Conservation (phyloP, 106 monocot species). For the Amphibolis antarctica region DNA sequence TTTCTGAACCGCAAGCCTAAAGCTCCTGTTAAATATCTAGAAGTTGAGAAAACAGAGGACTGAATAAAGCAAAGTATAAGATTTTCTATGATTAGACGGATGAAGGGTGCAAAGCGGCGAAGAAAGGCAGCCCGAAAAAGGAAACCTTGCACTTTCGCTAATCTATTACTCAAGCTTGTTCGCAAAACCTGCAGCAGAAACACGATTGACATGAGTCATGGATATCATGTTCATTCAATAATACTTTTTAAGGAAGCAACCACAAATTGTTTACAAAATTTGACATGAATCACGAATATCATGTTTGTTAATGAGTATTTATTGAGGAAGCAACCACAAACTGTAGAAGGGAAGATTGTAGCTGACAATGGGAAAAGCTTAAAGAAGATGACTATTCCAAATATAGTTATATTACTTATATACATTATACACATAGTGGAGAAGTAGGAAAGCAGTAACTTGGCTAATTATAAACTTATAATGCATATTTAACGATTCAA, state of each 20-base stretch:
- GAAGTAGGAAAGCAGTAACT: too few species aligned
- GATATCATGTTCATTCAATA: background rate
- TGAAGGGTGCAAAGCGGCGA: conserved; percentile 58
- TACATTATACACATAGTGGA: too few species aligned
- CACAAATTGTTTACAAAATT: background rate
- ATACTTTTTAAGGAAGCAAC: background rate
- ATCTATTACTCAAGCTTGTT: conserved; percentile 75
- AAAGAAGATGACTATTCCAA: too few species aligned
- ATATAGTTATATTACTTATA: too few species aligned
- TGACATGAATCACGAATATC: too few species aligned
- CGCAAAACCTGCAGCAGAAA: conserved; percentile 51
- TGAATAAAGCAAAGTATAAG: conserved; percentile 81
- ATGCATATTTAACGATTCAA: too few species aligned
- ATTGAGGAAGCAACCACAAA: too few species aligned
- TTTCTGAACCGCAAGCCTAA: conserved; percentile 79
- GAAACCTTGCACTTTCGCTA: conserved; percentile 93
- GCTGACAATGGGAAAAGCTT: too few species aligned
- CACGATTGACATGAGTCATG: background rate
- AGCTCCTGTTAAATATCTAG: conserved; percentile 83
- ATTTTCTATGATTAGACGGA: conserved; percentile 79
- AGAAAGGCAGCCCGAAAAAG: conserved; percentile 94
- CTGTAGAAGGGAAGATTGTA: too few species aligned
- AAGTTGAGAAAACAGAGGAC: conserved; percentile 71
- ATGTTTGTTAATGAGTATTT: too few species aligned
- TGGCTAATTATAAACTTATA: too few species aligned